Base-by-base conservation (phyloP, 2,329 filamentous ascomycete genomes). In the Sarocladium oryzae region DNA sequence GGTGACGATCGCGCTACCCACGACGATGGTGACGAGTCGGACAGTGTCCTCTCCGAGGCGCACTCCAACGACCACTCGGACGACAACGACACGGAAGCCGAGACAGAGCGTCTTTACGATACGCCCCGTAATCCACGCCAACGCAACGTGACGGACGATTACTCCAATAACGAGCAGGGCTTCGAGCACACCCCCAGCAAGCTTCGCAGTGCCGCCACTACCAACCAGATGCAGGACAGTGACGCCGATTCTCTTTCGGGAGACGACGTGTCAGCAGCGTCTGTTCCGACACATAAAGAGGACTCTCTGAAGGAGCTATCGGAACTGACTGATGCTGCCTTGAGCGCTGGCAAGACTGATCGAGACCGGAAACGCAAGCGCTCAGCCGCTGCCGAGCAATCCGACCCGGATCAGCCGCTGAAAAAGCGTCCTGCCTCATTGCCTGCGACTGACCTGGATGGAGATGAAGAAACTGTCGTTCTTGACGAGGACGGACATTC, bases 91-190 rank as follows among this genome's bases (percentile, higher is more conserved):
- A 85, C 91, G 3, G 92, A 97, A 69, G 92, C 92, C 30, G 92
- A 96, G 70, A 97, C 92, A 2, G 91, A 96, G 70, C 85, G 93
- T 53, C 78, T 99, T 54, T 93, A 93, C 63, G 84, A 88, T 62
- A 95, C 89, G n/a, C 90, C 91, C 16, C 81, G 82, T 56, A 87
- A 77, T 61, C 70, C 77, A 62, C 76, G 82, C 57, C 77, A 81
- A 59, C 76, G 78, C 60, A 79, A 85, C 59, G 79, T 86, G 9
- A 74, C 84, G 38, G 67, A 85, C 51, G 74, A 74, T 58, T 72
- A 74, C 56, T 79, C 76, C 62, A 75, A 76, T 51, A 74, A 76
- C 53, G 77, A 71, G 51, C 71, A 74, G 38, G 65, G 70, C 51
- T 80, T 81, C 56, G 82, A 86, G 59, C 80, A 79, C 57, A 89